A percentile compares a stretch with the other conserved stretches of the same genome.
Conservation (phyloP, 768 basidiomycete genomes). For the Psilocybe azurescens region DNA sequence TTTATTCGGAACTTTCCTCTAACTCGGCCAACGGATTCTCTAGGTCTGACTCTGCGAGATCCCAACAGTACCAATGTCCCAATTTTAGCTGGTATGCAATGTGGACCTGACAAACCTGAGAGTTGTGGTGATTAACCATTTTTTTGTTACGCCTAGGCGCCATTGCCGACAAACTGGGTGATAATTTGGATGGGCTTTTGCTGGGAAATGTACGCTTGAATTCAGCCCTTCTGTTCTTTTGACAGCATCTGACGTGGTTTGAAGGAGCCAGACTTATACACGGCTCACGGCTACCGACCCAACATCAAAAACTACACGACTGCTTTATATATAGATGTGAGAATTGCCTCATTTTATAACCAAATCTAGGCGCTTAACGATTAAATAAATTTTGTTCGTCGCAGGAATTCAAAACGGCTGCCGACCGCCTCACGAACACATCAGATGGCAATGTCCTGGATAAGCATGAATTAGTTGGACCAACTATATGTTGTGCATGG, state of each 20-base stretch:
- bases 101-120: not conserved
- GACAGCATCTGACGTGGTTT: not conserved
- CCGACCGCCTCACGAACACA: conserved; percentile 41
- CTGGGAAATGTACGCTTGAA: conserved; percentile 49
- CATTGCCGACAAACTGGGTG: conserved; percentile 41
- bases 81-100: conserved; percentile 19
- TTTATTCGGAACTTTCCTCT: not conserved
- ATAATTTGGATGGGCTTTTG: conserved; percentile 47
- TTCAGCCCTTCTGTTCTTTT: not conserved
- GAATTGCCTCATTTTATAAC: conserved; percentile 10
- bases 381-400: not conserved
- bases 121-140: not conserved
- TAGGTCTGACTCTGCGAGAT: conserved; percentile 48
- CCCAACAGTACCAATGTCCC: conserved; percentile 42
- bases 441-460: conserved; percentile 43
- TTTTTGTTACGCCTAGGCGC: conserved; percentile 25
- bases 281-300: conserved; percentile 44
- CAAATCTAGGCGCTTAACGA: not conserved
- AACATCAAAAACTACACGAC: conserved; percentile 50
- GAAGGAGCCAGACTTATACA: conserved; percentile 68
- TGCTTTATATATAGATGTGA: conserved; percentile 49
- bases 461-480: conserved; percentile 48
- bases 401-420: conserved; percentile 41
- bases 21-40: not conserved
- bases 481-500: conserved; percentile 57